Base-by-base conservation (phyloP, 208 protist species). In the Acanthamoeba quina region DNA sequence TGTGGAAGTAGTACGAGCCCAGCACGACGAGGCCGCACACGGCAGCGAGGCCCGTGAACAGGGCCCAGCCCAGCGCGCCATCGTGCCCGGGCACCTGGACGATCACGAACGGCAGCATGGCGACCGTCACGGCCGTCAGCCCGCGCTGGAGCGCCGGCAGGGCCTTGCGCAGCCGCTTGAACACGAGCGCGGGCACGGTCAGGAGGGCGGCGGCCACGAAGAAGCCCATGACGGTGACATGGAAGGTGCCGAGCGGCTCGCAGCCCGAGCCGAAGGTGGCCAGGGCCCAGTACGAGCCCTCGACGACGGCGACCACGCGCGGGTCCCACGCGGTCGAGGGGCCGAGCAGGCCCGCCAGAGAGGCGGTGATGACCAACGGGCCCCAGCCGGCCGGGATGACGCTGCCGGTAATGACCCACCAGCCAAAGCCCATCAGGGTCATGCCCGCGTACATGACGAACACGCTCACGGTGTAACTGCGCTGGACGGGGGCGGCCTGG, bases 331-430 rank as follows among this genome's bases (percentile, higher is more conserved):
- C 37, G 6, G 78, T 64, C 24, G 29, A 24, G 49, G 78, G 0
- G 6, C 62, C 49, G 29, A 88, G 4, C 49, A 64, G n/a, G 29
- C 78, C 54, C 19, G 78, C 78, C 26, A 88, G 52, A 0, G 54
- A 29, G 29, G 78, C 78, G 17, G 78, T 88, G 52, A 88, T 74
- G 58, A 74, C 85, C 0, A 91, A 56, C 13, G 60, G n/a, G 0
- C 85, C 85, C 85, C 85, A 91, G 19, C 21, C 29, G 17, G 41
- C 24, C 11, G 85, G 58, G 41, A 91, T 54, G 19, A 74, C 60
- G 47, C 1, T 76, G 60, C 85, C 62, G 15, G 85, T 74, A 26
- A 76, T n/a, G 41, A 91, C 26, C 85, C 85, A 91, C 85, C 85
- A 91, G 26, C 60, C 85, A 26, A 91, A 74, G 26, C 62, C 56